Percentiles rank a stretch among this genome's conserved stretches.
phyloP scores from a whole-genome alignment of 495 filamentous ascomycete species.

The Cercophora sp. region DNA sequence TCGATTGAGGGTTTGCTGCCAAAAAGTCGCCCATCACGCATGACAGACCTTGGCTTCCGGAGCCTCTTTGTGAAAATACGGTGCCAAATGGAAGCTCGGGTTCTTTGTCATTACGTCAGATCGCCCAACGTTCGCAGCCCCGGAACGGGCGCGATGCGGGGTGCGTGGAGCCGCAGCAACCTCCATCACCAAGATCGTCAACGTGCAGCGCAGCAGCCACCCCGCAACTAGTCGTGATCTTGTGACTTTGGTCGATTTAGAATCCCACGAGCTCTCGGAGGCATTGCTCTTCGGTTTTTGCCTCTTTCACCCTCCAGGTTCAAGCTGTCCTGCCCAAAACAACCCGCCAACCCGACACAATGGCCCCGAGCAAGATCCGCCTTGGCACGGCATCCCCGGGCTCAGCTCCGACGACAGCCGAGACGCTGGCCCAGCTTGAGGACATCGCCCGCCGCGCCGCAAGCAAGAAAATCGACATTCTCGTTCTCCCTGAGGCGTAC shows the following conservation, averaged over 20 bases:
- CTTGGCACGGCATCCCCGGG: conserved; percentile 75
- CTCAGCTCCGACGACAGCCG: conserved; percentile 58
- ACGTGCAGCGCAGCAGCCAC: too few species aligned
- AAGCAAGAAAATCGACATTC: conserved; percentile 57
- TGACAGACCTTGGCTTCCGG: background rate
- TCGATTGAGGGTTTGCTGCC: too few species aligned
- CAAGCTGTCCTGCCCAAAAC: background rate
- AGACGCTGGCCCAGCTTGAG: conserved; percentile 64
- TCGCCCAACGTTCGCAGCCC: background rate
- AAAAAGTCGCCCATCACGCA: background rate
- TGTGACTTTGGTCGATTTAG: too few species aligned
- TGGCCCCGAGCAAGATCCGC: conserved; percentile 42
- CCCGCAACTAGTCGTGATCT: too few species aligned
- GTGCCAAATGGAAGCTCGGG: background rate
- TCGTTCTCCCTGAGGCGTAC: conserved; percentile 92
- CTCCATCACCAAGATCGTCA: too few species aligned
- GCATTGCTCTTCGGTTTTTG: background rate
- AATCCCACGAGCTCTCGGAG: too few species aligned
- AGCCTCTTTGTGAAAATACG: background rate
- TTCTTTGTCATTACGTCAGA: conserved; percentile 13
- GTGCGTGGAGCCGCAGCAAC: background rate
- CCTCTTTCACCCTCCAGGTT: background rate
- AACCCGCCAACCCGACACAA: background rate
- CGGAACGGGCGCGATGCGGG: conserved; percentile 1
- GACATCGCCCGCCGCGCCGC: conserved; percentile 51